These are phyloP conservation scores for Zygosaccharomyces pseudorouxii DNA, from an alignment of 805 yeast genomes.

Conservation along the genomic window DNA sequence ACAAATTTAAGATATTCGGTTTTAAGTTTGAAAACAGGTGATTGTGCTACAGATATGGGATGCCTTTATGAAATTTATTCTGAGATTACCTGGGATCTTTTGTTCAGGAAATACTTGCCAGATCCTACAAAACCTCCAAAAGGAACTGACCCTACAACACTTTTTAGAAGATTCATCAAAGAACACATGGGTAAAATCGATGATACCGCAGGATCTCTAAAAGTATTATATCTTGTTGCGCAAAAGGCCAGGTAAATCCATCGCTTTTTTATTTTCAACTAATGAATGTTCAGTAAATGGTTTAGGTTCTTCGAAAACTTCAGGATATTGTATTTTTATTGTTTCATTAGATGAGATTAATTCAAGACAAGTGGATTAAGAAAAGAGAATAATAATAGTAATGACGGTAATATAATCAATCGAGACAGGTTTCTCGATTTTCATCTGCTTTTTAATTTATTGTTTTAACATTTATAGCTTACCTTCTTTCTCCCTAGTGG, in stretches of 20 bases:
- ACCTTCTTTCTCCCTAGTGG: slow-evolving; percentile 20
- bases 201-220: slow-evolving; percentile 26
- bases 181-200: slow-evolving; percentile 31
- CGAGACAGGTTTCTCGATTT: slow-evolving; percentile 11
- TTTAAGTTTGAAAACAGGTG: slow-evolving; percentile 29
- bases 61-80: slow-evolving; percentile 27
- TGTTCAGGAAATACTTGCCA: slow-evolving; percentile 17
- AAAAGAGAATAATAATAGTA: neutral
- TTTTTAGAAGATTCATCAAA: slow-evolving; percentile 24
- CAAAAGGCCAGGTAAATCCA: slow-evolving; percentile 24
- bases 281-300: neutral
- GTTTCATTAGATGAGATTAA: neutral
- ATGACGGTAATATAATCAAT: neutral
- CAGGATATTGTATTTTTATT: neutral
- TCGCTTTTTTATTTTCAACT: neutral
- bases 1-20: slow-evolving; percentile 27
- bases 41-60: slow-evolving; percentile 29
- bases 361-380: neutral
- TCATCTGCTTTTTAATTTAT: neutral
- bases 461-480: slow-evolving; percentile 1
- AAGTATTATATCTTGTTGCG: slow-evolving; percentile 26
- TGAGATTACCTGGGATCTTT: slow-evolving; percentile 19
- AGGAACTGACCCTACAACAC: slow-evolving; percentile 19
- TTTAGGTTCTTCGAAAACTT: neutral
- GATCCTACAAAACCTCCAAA: slow-evolving; percentile 15